Percentiles rank a stretch among this genome's conserved stretches.
These are phyloP conservation scores for Primulina huaijiensis DNA, from an alignment of 257 asterid genomes.

Conservation along the genomic window DNA sequence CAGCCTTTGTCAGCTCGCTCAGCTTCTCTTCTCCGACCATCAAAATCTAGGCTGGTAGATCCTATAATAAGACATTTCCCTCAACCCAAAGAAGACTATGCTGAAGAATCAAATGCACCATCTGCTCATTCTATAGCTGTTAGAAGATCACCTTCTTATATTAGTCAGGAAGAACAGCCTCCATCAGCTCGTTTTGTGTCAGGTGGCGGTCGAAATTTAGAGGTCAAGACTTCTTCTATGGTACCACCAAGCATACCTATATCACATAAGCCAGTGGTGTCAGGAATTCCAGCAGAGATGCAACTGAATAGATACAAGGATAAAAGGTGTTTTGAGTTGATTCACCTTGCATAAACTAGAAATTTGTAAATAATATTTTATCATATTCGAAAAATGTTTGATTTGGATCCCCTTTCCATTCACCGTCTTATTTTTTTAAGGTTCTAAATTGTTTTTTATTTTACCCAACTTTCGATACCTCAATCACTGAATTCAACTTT, in stretches of 20 bases:
- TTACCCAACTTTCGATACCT: too few species aligned
- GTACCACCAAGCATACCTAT: slow-evolving; percentile 54
- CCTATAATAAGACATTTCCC: slow-evolving; percentile 21
- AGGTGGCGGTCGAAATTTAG: slow-evolving; percentile 42
- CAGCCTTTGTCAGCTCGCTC: slow-evolving; percentile 45
- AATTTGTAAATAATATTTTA: too few species aligned
- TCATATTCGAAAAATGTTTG: too few species aligned
- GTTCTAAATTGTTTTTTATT: too few species aligned
- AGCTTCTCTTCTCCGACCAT: slow-evolving; percentile 21
- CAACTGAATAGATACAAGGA: slow-evolving; percentile 50
- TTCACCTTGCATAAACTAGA: too few species aligned
- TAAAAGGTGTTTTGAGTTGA: slow-evolving; percentile 46
- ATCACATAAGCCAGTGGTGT: slow-evolving; percentile 42
- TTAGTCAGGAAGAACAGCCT: slow-evolving; percentile 51
- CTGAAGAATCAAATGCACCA: slow-evolving; percentile 51
- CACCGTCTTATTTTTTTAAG: too few species aligned
- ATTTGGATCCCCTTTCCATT: too few species aligned
- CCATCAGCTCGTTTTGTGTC: slow-evolving; percentile 54
- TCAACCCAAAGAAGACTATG: slow-evolving; percentile 25
- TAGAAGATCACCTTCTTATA: slow-evolving; percentile 41
- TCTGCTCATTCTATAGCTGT: slow-evolving; percentile 37
- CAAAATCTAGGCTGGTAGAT: background rate
- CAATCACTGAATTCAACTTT: too few species aligned
- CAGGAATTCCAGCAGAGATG: slow-evolving; percentile 44
- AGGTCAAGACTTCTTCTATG: slow-evolving; percentile 46